These are phyloP conservation scores for Rhododendron henanense DNA, from an alignment of 148 eudicot genomes.

Conservation along the genomic window DNA sequence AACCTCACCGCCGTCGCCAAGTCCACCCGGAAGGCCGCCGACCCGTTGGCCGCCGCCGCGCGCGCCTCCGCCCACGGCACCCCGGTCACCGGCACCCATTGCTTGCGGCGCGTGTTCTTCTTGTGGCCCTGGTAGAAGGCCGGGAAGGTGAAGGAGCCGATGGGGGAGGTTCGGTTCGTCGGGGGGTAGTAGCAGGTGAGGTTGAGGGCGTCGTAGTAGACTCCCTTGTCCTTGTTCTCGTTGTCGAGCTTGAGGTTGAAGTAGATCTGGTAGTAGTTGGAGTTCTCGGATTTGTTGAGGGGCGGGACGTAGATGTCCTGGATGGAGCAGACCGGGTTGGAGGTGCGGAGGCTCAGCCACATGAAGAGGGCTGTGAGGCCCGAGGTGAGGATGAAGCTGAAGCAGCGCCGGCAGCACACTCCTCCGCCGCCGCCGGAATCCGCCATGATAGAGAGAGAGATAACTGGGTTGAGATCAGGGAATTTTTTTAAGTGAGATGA, in stretches of 20 bases:
- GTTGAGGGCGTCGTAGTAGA: slow-evolving; percentile 46
- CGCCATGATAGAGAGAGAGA: slow-evolving; percentile 8
- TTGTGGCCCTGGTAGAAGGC: slow-evolving; percentile 62
- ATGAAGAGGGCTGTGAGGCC: slow-evolving; percentile 60
- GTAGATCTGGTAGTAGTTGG: slow-evolving; percentile 19
- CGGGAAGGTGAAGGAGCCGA: slow-evolving; percentile 22
- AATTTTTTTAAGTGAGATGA: not conserved
- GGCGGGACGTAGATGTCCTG: slow-evolving; percentile 49
- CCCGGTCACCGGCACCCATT: slow-evolving; percentile 18
- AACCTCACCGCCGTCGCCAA: slow-evolving; percentile 51
- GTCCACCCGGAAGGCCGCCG: slow-evolving; percentile 48
- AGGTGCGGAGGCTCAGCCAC: slow-evolving; percentile 55
- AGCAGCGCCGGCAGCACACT: slow-evolving; percentile 36
- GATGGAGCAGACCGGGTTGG: slow-evolving; percentile 55
- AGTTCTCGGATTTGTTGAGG: slow-evolving; percentile 46
- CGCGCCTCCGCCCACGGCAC: slow-evolving; percentile 27
- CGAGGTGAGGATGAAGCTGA: slow-evolving; percentile 43
- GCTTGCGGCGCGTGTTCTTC: slow-evolving; percentile 41
- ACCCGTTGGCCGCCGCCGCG: slow-evolving; percentile 16
- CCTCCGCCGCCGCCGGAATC: slow-evolving; percentile 7
- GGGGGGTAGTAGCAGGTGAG: slow-evolving; percentile 36
- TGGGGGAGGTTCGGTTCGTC: slow-evolving; percentile 9
- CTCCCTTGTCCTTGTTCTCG: slow-evolving; percentile 47
- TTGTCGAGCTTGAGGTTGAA: slow-evolving; percentile 59
- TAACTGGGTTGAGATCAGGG: not conserved